A percentile compares a stretch with the other conserved stretches of the same genome.
Evolutionary conservation across 73 alveolate genomes (phyloP).

Genomic region (Paramecium octaurelia): DNA sequence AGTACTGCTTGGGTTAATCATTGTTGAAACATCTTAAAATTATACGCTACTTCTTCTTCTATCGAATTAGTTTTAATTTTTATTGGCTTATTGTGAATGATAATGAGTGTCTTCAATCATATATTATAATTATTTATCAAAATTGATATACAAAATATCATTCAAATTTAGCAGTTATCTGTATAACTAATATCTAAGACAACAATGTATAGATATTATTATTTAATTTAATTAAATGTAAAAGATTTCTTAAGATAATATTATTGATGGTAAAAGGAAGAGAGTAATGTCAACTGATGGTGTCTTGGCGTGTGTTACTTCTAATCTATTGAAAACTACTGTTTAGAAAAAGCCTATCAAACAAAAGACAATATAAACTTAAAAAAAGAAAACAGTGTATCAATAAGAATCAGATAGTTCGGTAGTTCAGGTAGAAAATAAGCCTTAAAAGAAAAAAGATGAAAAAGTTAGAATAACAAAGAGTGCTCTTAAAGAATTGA

Average conservation of each 20-base stretch:
- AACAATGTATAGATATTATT: neutral
- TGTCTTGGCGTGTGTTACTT: neutral
- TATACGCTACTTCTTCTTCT: neutral
- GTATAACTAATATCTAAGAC: neutral
- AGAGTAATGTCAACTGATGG: slow-evolving; percentile 48
- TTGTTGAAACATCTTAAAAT: neutral
- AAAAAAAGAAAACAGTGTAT: neutral
- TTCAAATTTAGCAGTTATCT: neutral
- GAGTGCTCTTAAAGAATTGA: slow-evolving; percentile 14
- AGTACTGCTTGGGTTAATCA: neutral
- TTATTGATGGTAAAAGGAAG: slow-evolving; percentile 31
- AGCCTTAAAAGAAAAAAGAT: neutral
- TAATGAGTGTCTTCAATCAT: neutral
- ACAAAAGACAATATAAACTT: neutral
- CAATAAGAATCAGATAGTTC: slow-evolving; percentile 3
- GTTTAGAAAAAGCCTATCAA: neutral
- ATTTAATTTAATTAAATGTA: neutral
- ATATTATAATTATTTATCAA: neutral
- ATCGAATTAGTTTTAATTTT: neutral
- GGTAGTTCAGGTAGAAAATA: neutral
- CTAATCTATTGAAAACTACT: neutral
- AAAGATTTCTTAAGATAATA: neutral
- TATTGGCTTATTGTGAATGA: neutral
- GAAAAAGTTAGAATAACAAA: slow-evolving; percentile 35
- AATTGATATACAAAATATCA: neutral